Evolutionary conservation across 805 yeast genomes (phyloP), one percentile per base, ranked within the genome.

Genomic region (Sungouiozyma intestinalis): DNA sequence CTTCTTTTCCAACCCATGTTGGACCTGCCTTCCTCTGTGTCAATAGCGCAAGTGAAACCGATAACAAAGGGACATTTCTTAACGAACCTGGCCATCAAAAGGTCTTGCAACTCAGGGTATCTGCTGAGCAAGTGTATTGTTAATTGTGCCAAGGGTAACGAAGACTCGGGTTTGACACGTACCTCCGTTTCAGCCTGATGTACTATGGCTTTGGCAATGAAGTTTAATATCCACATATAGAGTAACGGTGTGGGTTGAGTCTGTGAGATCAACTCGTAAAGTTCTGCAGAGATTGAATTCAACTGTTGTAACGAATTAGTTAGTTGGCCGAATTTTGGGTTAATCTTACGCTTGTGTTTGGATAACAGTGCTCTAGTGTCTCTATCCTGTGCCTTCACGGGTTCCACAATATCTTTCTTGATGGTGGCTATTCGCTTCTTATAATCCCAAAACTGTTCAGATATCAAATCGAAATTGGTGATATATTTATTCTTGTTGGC

Each of bases 151-250:
- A 92, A 64, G 0, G 98, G 94, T 7, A 83, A 54, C 0, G 96
- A 84, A 3, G 87, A 77, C 35, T 76, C 73, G 2, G 94, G 79
- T 44, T 80, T 75, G 0, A 84, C 94, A 14, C 82, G 71, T 7
- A 86, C 88, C 61, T 92, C 98, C 1, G 94, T 76, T 61, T 88
- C 97, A 1, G 97, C 90, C 63, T 92, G 98, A 20, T 82, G 76
- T 1, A 92, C 85, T 1, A 88, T 65, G 3, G 90, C 83, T 56
- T 92, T 92, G 4, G 96, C 82, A 21, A 84, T 73, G 54, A 81
- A 81, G 55, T 92, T 92, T 31, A 87, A 63, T 5, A 83, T 71
- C 87, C 94, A 88, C 29, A 71, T 60, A 52, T 66, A 83, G 1
- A 80, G 81, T 15, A 81, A 53, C 2, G 71, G 72, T 46, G 72